Conservation (phyloP, 768 basidiomycete genomes). For the Rhodosporidiobolus sp. region DNA sequence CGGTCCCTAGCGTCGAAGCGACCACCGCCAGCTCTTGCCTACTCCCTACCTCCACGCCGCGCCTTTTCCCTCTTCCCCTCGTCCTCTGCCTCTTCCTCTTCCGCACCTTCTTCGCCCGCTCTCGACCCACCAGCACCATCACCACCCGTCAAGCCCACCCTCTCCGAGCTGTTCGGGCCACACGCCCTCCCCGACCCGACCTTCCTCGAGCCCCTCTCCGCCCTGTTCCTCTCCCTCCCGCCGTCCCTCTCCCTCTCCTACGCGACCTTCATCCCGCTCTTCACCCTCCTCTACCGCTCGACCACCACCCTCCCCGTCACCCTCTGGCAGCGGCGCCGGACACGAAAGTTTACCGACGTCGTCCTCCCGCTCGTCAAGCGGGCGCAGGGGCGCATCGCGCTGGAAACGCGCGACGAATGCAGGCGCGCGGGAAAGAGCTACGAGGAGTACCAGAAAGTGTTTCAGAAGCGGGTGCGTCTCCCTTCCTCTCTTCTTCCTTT, state of each 20-base stretch:
- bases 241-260: constrained; percentile 42
- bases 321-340: constrained; percentile 48
- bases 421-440: constrained; percentile 45
- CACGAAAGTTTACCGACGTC: constrained; percentile 41
- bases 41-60: neutral
- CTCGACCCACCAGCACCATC: neutral
- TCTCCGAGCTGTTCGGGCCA: constrained; percentile 8
- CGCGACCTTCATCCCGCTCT: constrained; percentile 47
- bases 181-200: constrained; percentile 29
- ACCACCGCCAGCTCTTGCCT: neutral
- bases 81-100: no score
- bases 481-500: neutral
- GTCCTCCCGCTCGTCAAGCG: constrained; percentile 46
- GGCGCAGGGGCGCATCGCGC: constrained; percentile 44
- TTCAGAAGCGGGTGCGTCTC: constrained; percentile 45
- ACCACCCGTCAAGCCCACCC: constrained; percentile 2
- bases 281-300: constrained; percentile 47
- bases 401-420: constrained; percentile 44
- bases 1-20: neutral
- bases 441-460: constrained; percentile 46
- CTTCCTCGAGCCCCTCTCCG: constrained; percentile 36
- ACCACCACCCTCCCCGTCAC: constrained; percentile 48
- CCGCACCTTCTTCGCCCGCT: neutral
- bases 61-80: neutral
- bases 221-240: constrained; percentile 39